Percentiles rank a stretch among this genome's conserved stretches.
These are phyloP conservation scores for Chaetomium olivaceum DNA, from an alignment of 2,329 filamentous ascomycete species.

Conservation along the genomic window DNA sequence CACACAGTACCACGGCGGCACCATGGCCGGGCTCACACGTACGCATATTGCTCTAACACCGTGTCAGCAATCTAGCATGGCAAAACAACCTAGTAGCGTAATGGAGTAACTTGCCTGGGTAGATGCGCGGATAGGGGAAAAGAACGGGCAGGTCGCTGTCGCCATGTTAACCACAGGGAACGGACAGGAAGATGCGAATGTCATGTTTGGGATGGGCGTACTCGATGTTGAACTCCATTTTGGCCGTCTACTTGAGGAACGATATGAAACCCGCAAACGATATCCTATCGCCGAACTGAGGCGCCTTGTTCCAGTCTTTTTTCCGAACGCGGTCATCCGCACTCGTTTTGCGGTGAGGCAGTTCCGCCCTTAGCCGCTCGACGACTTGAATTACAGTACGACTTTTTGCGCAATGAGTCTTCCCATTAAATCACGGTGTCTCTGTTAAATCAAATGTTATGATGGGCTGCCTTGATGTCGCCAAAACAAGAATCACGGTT, in stretches of 20 bases:
- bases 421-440: too few relatives aligned
- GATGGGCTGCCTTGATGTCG: neutral
- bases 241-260: conserved; percentile 25
- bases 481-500: neutral
- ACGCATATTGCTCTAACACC: conserved; percentile 36
- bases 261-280: neutral
- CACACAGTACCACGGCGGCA: neutral
- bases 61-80: conserved; percentile 21
- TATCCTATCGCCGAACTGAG: neutral
- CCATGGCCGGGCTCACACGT: conserved; percentile 13
- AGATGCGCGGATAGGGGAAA: conserved; percentile 61
- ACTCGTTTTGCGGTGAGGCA: neutral
- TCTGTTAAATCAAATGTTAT: neutral
- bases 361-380: neutral
- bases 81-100: neutral
- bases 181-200: neutral
- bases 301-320: neutral
- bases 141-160: conserved; percentile 56
- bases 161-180: conserved; percentile 7
- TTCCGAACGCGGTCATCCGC: neutral
- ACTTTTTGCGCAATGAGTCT: neutral
- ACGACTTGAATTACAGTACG: neutral
- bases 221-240: conserved; percentile 57
- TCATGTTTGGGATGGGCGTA: conserved; percentile 33
- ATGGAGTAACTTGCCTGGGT: conserved; percentile 48